Conservation (phyloP, 2,329 filamentous ascomycete genomes). For the Pyricularia pennisetigena region DNA sequence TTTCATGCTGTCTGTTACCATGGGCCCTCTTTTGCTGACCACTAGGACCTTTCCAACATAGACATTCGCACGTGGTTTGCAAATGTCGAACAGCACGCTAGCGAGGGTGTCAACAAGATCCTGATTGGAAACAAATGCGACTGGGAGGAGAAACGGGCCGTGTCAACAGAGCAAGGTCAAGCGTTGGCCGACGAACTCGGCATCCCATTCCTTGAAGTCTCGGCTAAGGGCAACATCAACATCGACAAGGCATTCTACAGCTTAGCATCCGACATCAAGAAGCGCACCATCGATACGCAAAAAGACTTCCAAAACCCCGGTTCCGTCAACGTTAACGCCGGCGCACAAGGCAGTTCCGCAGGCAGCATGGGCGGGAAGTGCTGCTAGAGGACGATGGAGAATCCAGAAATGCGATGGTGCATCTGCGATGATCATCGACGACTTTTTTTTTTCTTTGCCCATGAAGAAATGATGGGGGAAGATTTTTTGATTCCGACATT, state of each 20-base stretch:
- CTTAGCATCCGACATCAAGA: constrained; percentile 95
- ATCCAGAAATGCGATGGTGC: not conserved
- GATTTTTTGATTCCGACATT: not conserved
- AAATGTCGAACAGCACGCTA: constrained; percentile 96
- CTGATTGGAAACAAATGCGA: constrained; percentile 99
- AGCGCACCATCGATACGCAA: constrained; percentile 86
- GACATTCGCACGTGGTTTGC: constrained; percentile 99
- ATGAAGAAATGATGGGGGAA: not conserved
- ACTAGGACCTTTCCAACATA: constrained; percentile 25
- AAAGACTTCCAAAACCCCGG: constrained; percentile 59
- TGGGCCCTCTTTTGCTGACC: not conserved
- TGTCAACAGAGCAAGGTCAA: constrained; percentile 88
- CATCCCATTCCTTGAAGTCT: constrained; percentile 97
- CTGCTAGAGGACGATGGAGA: constrained; percentile 48
- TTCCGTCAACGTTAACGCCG: constrained; percentile 57
- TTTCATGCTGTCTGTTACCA: constrained; percentile 5
- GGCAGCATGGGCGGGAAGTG: constrained; percentile 58
- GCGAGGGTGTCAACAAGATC: constrained; percentile 98
- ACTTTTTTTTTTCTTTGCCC: not conserved
- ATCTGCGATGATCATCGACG: not conserved
- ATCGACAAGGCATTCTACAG: constrained; percentile 98
- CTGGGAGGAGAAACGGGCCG: constrained; percentile 97
- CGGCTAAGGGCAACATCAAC: constrained; percentile 98
- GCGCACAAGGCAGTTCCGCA: constrained; percentile 38
- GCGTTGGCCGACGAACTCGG: constrained; percentile 89